These are phyloP conservation scores for Ustulina deusta DNA, from an alignment of 2,329 filamentous ascomycete species.

Conservation along the genomic window DNA sequence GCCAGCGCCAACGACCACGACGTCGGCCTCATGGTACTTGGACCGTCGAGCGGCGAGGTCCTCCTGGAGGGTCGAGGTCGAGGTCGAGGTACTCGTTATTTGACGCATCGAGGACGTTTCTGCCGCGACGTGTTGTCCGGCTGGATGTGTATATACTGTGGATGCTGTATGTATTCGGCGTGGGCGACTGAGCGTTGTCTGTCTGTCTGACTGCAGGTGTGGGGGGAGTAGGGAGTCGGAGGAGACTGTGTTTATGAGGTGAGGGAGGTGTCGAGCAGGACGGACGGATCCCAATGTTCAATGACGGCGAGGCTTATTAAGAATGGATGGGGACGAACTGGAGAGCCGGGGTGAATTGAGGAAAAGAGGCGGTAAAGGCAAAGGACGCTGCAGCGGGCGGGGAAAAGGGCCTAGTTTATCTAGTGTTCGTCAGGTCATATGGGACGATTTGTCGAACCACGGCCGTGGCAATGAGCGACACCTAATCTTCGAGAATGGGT, in stretches of 20 bases:
- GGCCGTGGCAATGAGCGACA: slow-evolving; percentile 5
- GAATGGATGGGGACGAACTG: not conserved
- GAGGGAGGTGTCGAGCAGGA: not conserved
- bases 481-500: slow-evolving; percentile 27
- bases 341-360: not conserved
- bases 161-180: not conserved
- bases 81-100: slow-evolving; percentile 30
- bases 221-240: not conserved
- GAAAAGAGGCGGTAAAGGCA: slow-evolving; percentile 26
- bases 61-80: slow-evolving; percentile 45
- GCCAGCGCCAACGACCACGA: slow-evolving; percentile 92
- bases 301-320: slow-evolving; percentile 9
- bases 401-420: slow-evolving; percentile 17
- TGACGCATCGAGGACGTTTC: slow-evolving; percentile 34
- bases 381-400: slow-evolving; percentile 3
- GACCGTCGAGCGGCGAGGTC: slow-evolving; percentile 62
- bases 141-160: slow-evolving; percentile 8
- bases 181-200: not conserved
- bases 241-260: too few relatives aligned
- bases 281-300: not conserved
- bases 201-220: not conserved
- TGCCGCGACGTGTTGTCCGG: slow-evolving; percentile 6
- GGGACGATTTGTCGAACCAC: slow-evolving; percentile 49
- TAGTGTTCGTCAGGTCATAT: slow-evolving; percentile 49
- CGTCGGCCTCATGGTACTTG: slow-evolving; percentile 76